phyloP scores from a whole-genome alignment of 2,329 filamentous ascomycete species.

The Thermoascus crustaceus region DNA sequence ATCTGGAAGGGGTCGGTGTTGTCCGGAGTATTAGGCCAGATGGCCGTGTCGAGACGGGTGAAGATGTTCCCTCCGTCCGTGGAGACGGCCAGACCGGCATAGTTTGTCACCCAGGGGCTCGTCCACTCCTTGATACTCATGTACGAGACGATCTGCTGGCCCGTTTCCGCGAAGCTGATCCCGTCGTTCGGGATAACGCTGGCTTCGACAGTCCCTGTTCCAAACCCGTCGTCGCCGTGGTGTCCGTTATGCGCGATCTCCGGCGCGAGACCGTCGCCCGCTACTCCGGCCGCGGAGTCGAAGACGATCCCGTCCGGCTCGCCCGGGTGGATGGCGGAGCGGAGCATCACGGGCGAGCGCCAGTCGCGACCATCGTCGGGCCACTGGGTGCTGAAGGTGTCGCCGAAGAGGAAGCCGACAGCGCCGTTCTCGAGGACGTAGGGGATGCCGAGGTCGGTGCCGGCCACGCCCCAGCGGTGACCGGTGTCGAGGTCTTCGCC shows the following conservation, averaged over 20 bases:
- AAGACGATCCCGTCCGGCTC: slow-evolving; percentile 6
- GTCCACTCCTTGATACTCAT: slow-evolving; percentile 8
- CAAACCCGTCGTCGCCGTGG: slow-evolving; percentile 5
- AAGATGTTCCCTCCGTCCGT: slow-evolving; percentile 7
- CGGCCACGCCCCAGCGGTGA: slow-evolving; percentile 6
- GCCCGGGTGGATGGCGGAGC: slow-evolving; percentile 5
- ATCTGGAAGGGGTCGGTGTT: slow-evolving; percentile 8
- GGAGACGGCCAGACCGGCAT: slow-evolving; percentile 7
- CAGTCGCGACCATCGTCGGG: slow-evolving; percentile 6
- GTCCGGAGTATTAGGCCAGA: slow-evolving; percentile 3
- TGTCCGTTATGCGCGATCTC: slow-evolving; percentile 8
- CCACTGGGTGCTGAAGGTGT: slow-evolving; percentile 8
- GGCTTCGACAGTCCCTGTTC: slow-evolving; percentile 3
- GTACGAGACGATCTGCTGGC: slow-evolving; percentile 7
- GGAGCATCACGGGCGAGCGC: slow-evolving; percentile 6
- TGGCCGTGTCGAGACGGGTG: slow-evolving; percentile 5
- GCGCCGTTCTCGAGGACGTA: slow-evolving; percentile 8
- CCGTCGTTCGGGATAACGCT: slow-evolving; percentile 8
- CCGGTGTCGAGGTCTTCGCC: slow-evolving; percentile 8
- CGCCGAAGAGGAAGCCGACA: slow-evolving; percentile 7
- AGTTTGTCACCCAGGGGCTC: slow-evolving; percentile 8
- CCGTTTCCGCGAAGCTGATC: slow-evolving; percentile 6
- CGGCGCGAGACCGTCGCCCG: slow-evolving; percentile 5
- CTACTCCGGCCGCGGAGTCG: slow-evolving; percentile 6
- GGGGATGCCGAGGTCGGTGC: slow-evolving; percentile 9